Conservation (phyloP, 2,329 filamentous ascomycete genomes). For the Neocucurbitaria cava region DNA sequence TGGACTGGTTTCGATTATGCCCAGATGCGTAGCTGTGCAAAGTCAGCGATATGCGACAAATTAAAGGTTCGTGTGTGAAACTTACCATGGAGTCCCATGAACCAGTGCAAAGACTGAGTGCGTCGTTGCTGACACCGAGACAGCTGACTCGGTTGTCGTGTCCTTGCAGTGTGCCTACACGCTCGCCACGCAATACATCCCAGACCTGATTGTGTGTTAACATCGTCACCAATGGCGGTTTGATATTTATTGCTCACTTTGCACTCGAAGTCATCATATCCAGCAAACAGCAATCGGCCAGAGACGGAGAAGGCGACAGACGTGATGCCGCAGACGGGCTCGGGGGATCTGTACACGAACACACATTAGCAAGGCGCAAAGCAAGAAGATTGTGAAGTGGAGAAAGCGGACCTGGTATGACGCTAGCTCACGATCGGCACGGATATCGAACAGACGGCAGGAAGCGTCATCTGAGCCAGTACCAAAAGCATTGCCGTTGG, state of each 20-base stretch:
- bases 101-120: conserved; percentile 98
- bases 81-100: conserved; percentile 99
- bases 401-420: conserved; percentile 58
- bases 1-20: conserved; percentile 48
- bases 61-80: conserved; percentile 31
- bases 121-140: conserved; percentile 97
- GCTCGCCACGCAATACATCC: conserved; percentile 96
- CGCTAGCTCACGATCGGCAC: conserved; percentile 83
- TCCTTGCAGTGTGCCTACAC: conserved; percentile 93
- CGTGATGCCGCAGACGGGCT: conserved; percentile 96
- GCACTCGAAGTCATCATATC: conserved; percentile 99
- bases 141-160: conserved; percentile 99
- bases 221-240: conserved; percentile 45
- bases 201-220: conserved; percentile 73
- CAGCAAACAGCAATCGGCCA: conserved; percentile 90
- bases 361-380: conserved; percentile 32
- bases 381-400: background rate
- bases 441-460: conserved; percentile 96
- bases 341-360: conserved; percentile 77
- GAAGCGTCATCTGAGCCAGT: conserved; percentile 98
- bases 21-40: conserved; percentile 59
- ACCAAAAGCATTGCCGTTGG: conserved; percentile 96
- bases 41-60: conserved; percentile 28
- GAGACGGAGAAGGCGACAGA: conserved; percentile 98
- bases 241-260: conserved; percentile 70